Conservation (phyloP, 2,329 filamentous ascomycete genomes). For the Paraphaeosphaeria minitans region DNA sequence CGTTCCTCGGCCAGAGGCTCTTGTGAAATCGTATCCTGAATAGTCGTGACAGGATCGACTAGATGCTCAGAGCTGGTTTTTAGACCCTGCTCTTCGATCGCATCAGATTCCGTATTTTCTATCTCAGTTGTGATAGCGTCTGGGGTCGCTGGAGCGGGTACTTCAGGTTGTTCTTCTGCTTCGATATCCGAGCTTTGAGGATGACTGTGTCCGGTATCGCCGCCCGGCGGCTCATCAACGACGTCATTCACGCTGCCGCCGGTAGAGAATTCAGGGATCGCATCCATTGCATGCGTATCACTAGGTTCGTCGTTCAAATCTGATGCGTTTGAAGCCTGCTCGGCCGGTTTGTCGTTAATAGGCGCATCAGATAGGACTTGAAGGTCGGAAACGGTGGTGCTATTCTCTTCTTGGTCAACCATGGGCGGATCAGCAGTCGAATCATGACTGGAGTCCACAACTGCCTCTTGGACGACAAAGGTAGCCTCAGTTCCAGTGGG, state of each 20-base stretch:
- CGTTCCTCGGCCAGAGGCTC: not conserved
- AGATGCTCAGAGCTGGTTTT: not conserved
- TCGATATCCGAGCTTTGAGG: not conserved
- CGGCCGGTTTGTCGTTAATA: not conserved
- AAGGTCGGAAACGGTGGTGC: slow-evolving; percentile 1
- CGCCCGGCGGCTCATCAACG: not conserved
- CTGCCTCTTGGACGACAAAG: not conserved
- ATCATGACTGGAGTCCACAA: not conserved
- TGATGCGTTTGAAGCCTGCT: not conserved
- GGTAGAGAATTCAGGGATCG: not conserved
- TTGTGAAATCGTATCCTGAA: not conserved
- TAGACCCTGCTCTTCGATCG: not conserved
- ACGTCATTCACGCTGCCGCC: not conserved
- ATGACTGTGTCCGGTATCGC: not conserved
- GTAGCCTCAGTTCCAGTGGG: not conserved
- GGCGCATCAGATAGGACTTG: slow-evolving; percentile 2
- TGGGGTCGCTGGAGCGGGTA: not conserved
- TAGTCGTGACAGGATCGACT: not conserved
- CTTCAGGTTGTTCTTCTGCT: not conserved
- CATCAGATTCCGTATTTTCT: not conserved
- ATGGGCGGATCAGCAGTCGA: not conserved
- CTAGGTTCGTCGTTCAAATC: not conserved
- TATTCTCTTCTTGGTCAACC: slow-evolving; percentile 5
- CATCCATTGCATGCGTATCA: not conserved
- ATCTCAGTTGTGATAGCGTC: not conserved